These are phyloP conservation scores for Zygosaccharomyces sapae DNA, from an alignment of 1,139 yeast genomes.

Conservation along the genomic window DNA sequence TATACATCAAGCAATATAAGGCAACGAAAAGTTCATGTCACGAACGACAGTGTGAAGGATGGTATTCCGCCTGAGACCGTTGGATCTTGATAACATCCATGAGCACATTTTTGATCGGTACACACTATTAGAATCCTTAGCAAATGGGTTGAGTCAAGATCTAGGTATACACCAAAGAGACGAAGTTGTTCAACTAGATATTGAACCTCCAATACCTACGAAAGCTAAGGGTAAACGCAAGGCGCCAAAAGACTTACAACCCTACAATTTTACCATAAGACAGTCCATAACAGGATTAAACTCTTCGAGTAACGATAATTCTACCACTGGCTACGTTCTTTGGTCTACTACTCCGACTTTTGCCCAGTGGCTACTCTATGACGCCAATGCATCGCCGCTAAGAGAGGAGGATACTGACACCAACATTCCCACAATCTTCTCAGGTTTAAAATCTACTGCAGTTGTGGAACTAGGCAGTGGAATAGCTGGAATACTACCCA, in stretches of 20 bases:
- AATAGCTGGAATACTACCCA: conserved; percentile 30
- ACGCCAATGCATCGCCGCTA: conserved; percentile 19
- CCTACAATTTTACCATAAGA: conserved; percentile 21
- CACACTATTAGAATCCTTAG: conserved; percentile 22
- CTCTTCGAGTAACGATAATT: conserved; percentile 33
- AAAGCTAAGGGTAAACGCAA: conserved; percentile 6
- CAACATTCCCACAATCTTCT: conserved; percentile 7
- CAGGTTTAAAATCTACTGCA: conserved; percentile 9
- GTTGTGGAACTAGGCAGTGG: conserved; percentile 36
- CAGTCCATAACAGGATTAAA: conserved; percentile 31
- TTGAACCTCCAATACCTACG: conserved; percentile 21
- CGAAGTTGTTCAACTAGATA: conserved; percentile 19
- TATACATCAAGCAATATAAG: background rate
- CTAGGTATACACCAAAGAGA: conserved; percentile 29
- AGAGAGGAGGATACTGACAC: conserved; percentile 13
- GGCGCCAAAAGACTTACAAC: conserved; percentile 5
- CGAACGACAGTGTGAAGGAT: conserved; percentile 1
- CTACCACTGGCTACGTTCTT: conserved; percentile 37
- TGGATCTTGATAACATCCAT: conserved; percentile 28
- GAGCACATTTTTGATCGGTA: conserved; percentile 35
- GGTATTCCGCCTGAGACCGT: conserved; percentile 9
- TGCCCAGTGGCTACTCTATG: conserved; percentile 32
- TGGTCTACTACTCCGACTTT: conserved; percentile 37
- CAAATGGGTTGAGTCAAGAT: conserved; percentile 31
- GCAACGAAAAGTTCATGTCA: background rate